phyloP scores from a whole-genome alignment of 2,329 filamentous ascomycete genomes.

The Ceratocystis colombiana region DNA sequence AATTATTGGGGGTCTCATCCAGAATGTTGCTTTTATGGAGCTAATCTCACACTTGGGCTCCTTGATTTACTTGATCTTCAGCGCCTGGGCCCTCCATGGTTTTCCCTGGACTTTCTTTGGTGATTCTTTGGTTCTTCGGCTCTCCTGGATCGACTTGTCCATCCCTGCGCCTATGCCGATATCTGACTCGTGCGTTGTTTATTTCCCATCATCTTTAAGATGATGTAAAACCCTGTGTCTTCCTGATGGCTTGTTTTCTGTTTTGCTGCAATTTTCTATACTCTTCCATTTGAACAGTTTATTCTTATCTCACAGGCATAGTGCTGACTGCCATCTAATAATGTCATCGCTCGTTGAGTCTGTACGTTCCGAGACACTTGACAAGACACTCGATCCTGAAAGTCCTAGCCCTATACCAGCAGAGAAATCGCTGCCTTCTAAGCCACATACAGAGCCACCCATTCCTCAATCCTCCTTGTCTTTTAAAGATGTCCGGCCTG shows the following conservation, averaged over 20 bases:
- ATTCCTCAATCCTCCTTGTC: slow-evolving; percentile 33
- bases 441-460: not conserved
- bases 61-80: not conserved
- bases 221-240: not conserved
- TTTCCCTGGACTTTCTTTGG: not conserved
- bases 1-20: not conserved
- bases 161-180: not conserved
- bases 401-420: not conserved
- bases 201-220: not conserved
- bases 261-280: not conserved
- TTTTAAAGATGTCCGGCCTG: slow-evolving; percentile 45
- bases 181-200: not conserved
- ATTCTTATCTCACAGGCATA: not conserved
- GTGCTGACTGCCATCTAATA: not conserved
- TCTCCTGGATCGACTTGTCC: not conserved
- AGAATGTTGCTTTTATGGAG: not conserved
- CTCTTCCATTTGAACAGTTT: not conserved
- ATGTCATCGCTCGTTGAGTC: not conserved
- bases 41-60: not conserved
- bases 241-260: not conserved
- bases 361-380: not conserved
- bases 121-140: not conserved
- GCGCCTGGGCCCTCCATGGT: not conserved
- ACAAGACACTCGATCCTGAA: not conserved
- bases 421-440: not conserved